phyloP scores from a whole-genome alignment of 1,139 yeast genomes.

The Hansenula lynferdii region DNA sequence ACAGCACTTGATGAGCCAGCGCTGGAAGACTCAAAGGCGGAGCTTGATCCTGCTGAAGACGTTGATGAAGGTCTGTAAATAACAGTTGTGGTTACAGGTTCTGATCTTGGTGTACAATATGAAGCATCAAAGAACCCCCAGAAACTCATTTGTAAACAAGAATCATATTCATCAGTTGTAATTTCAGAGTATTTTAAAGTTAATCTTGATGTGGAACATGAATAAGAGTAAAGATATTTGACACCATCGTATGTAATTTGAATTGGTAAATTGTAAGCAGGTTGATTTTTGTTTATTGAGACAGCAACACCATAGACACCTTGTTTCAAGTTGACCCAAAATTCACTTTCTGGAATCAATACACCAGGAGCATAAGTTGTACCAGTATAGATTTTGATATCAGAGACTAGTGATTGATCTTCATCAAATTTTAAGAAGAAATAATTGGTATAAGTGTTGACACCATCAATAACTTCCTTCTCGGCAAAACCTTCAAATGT shows the following conservation, averaged over 20 bases:
- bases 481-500: constrained; percentile 10
- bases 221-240: constrained; percentile 6
- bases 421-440: constrained; percentile 13
- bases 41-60: neutral
- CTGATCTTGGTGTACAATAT: constrained; percentile 9
- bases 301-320: constrained; percentile 10
- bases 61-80: constrained; percentile 17
- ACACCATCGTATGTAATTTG: constrained; percentile 7
- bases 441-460: constrained; percentile 5
- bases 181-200: constrained; percentile 1
- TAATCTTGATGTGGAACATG: constrained; percentile 5
- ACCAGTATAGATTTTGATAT: constrained; percentile 10
- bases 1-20: neutral
- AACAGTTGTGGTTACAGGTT: constrained; percentile 11
- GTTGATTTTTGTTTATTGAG: neutral
- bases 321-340: constrained; percentile 12
- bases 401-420: constrained; percentile 13
- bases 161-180: constrained; percentile 4
- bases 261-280: constrained; percentile 4
- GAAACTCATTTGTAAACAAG: constrained; percentile 2
- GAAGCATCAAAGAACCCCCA: constrained; percentile 6
- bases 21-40: constrained; percentile 1
- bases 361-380: neutral
- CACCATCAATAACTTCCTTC: neutral
- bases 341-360: constrained; percentile 3